Percentiles rank a stretch among this genome's conserved stretches.
Conservation (phyloP, 768 basidiomycete genomes). For the Pleurotus salmoneostramineus region DNA sequence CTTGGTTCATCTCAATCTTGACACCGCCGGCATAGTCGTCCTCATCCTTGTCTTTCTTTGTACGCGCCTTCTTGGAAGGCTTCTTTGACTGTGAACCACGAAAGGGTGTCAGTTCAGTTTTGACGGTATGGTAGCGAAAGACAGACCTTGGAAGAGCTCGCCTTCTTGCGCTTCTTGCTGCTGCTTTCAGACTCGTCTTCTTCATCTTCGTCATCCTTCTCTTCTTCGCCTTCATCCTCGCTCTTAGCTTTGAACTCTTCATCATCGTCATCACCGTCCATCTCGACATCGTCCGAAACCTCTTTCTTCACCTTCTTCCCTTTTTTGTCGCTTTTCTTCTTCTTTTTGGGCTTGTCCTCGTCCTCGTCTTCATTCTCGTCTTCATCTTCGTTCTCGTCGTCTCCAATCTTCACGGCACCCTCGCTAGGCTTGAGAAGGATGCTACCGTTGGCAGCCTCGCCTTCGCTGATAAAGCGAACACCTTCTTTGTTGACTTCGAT, state of each 20-base stretch:
- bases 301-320: constrained; percentile 39
- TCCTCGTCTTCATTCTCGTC: constrained; percentile 33
- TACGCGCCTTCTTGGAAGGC: constrained; percentile 39
- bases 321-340: constrained; percentile 42
- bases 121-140: neutral
- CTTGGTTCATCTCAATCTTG: constrained; percentile 81
- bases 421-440: constrained; percentile 80
- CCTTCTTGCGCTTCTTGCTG: constrained; percentile 12
- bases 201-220: constrained; percentile 50
- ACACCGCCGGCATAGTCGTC: constrained; percentile 43
- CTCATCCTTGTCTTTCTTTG: constrained; percentile 43
- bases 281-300: constrained; percentile 42
- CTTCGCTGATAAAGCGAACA: constrained; percentile 87
- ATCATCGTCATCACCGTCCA: constrained; percentile 36
- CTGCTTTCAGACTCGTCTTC: constrained; percentile 38
- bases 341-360: constrained; percentile 32
- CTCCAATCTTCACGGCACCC: constrained; percentile 37
- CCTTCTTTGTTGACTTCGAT: constrained; percentile 97
- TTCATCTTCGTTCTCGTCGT: constrained; percentile 30
- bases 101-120: constrained; percentile 16
- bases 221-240: constrained; percentile 44
- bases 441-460: constrained; percentile 90
- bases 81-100: constrained; percentile 40
- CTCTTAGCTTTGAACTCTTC: constrained; percentile 19
- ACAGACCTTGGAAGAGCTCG: constrained; percentile 4